Percentiles rank a stretch among this genome's conserved stretches.
These are phyloP conservation scores for Neoboletus subvelutipes DNA, from an alignment of 768 basidiomycete species.

Conservation along the genomic window DNA sequence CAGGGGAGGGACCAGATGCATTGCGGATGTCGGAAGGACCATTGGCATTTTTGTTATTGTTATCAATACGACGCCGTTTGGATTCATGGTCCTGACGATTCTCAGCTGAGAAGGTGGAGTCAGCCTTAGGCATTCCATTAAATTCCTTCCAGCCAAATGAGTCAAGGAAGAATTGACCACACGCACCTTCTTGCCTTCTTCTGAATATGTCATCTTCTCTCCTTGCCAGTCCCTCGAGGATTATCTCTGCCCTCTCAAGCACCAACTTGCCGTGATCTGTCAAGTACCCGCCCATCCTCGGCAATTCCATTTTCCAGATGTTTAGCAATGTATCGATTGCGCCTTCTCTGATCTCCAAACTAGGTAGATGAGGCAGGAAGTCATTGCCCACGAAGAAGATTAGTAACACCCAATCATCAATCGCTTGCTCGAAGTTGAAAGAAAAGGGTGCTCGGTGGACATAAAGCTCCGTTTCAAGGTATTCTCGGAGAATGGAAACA, in stretches of 20 bases:
- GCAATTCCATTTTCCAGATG: constrained; percentile 93
- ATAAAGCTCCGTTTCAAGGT: constrained; percentile 94
- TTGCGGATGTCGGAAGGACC: constrained; percentile 36
- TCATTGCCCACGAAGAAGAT: constrained; percentile 99
- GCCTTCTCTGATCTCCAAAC: constrained; percentile 98
- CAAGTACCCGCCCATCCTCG: constrained; percentile 96
- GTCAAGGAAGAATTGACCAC: constrained; percentile 16
- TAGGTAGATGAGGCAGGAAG: constrained; percentile 96
- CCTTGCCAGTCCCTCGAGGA: constrained; percentile 91
- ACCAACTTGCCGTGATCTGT: constrained; percentile 91
- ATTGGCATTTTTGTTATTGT: constrained; percentile 40
- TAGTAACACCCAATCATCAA: constrained; percentile 99
- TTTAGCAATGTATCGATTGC: constrained; percentile 95
- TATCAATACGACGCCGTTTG: constrained; percentile 78
- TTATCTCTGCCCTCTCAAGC: constrained; percentile 84
- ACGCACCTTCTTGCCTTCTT: constrained; percentile 86
- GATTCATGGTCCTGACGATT: constrained; percentile 90
- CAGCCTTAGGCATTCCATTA: constrained; percentile 10
- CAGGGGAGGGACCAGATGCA: constrained; percentile 30
- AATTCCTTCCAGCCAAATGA: constrained; percentile 3
- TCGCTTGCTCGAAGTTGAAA: constrained; percentile 92
- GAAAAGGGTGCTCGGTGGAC: constrained; percentile 74
- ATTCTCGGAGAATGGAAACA: constrained; percentile 92
- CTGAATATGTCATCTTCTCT: constrained; percentile 96
- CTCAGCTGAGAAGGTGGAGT: constrained; percentile 58